Base-by-base conservation (phyloP, 768 basidiomycete species). In the Porphyrellus cyaneotinctus region DNA sequence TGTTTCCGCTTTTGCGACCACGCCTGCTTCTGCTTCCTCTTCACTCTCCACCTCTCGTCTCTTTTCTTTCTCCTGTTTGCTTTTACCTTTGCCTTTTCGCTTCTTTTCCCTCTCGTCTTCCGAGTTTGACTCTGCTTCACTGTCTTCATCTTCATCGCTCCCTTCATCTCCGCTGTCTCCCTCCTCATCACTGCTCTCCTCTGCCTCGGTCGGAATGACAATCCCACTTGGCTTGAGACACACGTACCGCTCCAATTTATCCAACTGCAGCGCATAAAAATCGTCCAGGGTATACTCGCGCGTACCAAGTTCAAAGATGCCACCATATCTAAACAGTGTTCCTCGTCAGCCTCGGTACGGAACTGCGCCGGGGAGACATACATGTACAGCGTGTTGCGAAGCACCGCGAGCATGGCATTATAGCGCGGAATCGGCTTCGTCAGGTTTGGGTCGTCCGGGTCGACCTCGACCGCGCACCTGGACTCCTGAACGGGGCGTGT, bases 271-370 rank as follows among this genome's bases (percentile, higher is more conserved):
- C 2, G 80, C 75, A 68, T 92, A 75, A 62, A 95, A 97, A 61
- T 95, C 94, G 63, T 94, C 91, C 7, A 97, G 74, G 0, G 92
- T 95, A 58, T 88, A 93, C 68, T 97, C 93, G 22, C 82, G 79
- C 13, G 87, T 77, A 0, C 90, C 87, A 15, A 81, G 78, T 68
- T 95, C 94, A 59, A 83, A 87, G 17, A 95, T 95, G 0, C 93
- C 92, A 11, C 93, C 91, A 61, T 95, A 95, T 50, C 90, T 89
- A 53, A 46, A 4, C 14, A 24, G 26, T 9, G 26, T 28, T 28
- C 11, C 2, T 18, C 36, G 32, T 53, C 8, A 51, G 43, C 0
- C 9, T 39, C 15, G 31, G 13, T 13, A 15, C 38, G 39, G 47
- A n/a, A 7, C 5, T 11, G 9, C 18, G 28, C 10, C 8, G 3